Evolutionary conservation across 139 green algal species (phyloP).

Genomic region (Chlorella sp.): DNA sequence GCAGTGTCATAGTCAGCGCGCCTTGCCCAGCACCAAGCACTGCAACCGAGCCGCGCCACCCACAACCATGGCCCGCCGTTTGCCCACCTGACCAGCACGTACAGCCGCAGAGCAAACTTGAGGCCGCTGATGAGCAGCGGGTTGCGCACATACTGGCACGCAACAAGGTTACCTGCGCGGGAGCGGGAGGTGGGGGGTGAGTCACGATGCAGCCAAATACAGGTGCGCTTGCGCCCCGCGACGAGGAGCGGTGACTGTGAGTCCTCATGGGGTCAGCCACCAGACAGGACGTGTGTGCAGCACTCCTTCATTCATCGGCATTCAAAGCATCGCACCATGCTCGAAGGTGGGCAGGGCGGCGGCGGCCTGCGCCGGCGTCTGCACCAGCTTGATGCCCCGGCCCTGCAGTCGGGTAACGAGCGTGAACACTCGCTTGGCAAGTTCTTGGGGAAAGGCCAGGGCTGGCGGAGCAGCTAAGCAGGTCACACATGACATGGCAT

Average conservation of each 20-base stretch:
- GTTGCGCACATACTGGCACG: slow-evolving; percentile 65
- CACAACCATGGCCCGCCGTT: too few species aligned
- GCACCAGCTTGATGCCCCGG: slow-evolving; percentile 74
- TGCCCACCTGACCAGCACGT: slow-evolving; percentile 63
- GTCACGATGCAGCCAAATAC: too few species aligned
- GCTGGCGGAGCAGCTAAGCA: not conserved
- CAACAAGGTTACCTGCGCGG: slow-evolving; percentile 40
- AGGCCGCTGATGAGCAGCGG: slow-evolving; percentile 71
- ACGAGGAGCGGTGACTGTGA: too few species aligned
- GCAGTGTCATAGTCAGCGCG: not conserved
- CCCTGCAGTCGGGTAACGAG: slow-evolving; percentile 73
- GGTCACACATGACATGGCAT: not conserved
- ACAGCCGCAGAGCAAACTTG: slow-evolving; percentile 85
- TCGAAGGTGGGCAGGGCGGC: slow-evolving; percentile 38
- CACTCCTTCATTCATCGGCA: not conserved
- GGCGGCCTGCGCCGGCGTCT: slow-evolving; percentile 40
- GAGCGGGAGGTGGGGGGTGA: not conserved
- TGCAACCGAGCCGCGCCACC: too few species aligned
- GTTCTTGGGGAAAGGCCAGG: too few species aligned
- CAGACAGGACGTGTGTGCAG: not conserved
- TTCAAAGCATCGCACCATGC: not conserved
- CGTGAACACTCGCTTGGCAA: too few species aligned
- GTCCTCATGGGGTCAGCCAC: too few species aligned
- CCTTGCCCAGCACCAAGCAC: too few species aligned
- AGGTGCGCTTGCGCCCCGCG: too few species aligned